Conservation (phyloP, 1,284 basidiomycete species). For the Stereum hirsutum region DNA sequence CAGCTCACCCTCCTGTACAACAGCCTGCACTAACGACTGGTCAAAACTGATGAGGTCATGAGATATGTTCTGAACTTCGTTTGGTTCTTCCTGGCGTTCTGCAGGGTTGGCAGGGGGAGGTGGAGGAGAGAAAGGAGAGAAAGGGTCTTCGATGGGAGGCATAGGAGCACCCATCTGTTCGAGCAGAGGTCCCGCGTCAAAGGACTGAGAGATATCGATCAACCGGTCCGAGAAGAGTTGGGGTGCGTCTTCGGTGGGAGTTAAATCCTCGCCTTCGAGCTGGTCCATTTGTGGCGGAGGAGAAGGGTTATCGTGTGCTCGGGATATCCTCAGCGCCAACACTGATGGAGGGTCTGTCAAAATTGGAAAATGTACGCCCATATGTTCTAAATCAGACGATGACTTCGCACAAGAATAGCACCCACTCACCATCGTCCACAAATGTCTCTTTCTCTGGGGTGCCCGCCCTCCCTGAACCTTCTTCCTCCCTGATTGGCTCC, state of each 20-base stretch:
- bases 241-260: background rate
- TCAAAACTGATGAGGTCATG: conserved; percentile 4
- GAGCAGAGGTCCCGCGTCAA: background rate
- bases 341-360: conserved; percentile 53
- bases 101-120: background rate
- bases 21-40: background rate
- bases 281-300: conserved; percentile 42
- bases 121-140: background rate
- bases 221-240: background rate
- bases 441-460: conserved; percentile 10
- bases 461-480: conserved; percentile 8
- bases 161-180: background rate
- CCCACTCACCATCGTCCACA: conserved; percentile 21
- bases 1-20: too few species aligned
- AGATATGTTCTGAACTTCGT: background rate
- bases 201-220: background rate
- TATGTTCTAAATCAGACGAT: background rate
- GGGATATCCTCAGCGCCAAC: conserved; percentile 51
- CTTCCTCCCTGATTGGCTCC: conserved; percentile 18
- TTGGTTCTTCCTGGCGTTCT: background rate
- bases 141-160: background rate
- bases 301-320: conserved; percentile 66
- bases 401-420: background rate
- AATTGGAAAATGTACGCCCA: conserved; percentile 2
- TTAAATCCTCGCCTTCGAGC: background rate